Conservation (phyloP, 2,329 filamentous ascomycete genomes). For the Pseudogymnoascus sp. region DNA sequence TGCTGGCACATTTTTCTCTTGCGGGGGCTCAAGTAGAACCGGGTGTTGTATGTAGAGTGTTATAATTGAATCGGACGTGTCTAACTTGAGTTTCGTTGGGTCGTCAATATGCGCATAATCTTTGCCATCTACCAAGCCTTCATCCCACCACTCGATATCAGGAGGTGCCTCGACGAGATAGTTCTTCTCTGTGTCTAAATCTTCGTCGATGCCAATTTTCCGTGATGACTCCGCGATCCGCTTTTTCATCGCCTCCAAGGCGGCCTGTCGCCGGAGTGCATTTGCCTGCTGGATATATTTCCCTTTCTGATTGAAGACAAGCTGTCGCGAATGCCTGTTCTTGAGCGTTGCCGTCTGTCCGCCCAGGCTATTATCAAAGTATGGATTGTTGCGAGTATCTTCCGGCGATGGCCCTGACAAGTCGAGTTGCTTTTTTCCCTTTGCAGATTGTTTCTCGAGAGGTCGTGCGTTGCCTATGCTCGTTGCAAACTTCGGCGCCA, state of each 20-base stretch:
- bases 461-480: slow-evolving; percentile 33
- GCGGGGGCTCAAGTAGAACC: slow-evolving; percentile 80
- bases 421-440: slow-evolving; percentile 43
- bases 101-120: slow-evolving; percentile 66
- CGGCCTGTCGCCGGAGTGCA: slow-evolving; percentile 76
- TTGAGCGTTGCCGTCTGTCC: slow-evolving; percentile 50
- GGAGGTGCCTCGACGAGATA: slow-evolving; percentile 80
- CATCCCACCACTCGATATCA: slow-evolving; percentile 95
- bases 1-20: slow-evolving; percentile 70
- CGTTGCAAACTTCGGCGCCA: slow-evolving; percentile 31
- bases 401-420: slow-evolving; percentile 49
- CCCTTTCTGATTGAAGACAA: slow-evolving; percentile 89
- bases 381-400: slow-evolving; percentile 64
- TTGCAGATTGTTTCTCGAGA: slow-evolving; percentile 28
- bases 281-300: slow-evolving; percentile 96
- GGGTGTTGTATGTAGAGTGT: slow-evolving; percentile 91
- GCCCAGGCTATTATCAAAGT: slow-evolving; percentile 65
- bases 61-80: slow-evolving; percentile 73
- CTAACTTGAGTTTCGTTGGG: slow-evolving; percentile 60
- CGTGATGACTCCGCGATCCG: slow-evolving; percentile 79
- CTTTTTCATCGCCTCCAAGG: slow-evolving; percentile 90
- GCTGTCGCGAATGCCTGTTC: slow-evolving; percentile 61
- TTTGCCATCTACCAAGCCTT: slow-evolving; percentile 68
- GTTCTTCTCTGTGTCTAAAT: slow-evolving; percentile 78
- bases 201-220: slow-evolving; percentile 90